phyloP scores from a whole-genome alignment of 768 basidiomycete species.

The Xanthoconium stramineum region DNA sequence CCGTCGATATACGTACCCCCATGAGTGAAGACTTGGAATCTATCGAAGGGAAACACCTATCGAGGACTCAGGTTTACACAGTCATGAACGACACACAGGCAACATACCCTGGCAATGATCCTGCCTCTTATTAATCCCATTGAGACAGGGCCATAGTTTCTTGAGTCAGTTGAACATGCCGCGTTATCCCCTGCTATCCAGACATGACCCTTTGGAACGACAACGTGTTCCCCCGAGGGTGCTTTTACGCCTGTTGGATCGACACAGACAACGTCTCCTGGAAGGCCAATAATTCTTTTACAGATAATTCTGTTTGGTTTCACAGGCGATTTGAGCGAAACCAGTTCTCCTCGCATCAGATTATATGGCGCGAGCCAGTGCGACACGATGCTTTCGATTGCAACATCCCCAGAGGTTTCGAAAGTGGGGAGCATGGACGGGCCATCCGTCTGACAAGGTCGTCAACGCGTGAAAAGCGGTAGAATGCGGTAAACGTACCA shows the following conservation, averaged over 20 bases:
- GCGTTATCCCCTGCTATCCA: constrained; percentile 94
- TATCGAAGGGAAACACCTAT: constrained; percentile 31
- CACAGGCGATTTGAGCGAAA: constrained; percentile 69
- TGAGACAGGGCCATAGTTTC: constrained; percentile 90
- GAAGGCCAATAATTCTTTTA: constrained; percentile 87
- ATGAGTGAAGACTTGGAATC: constrained; percentile 27
- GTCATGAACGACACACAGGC: neutral
- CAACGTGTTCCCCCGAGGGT: constrained; percentile 67
- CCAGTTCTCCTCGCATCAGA: constrained; percentile 71
- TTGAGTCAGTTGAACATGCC: constrained; percentile 78
- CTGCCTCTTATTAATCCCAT: constrained; percentile 71
- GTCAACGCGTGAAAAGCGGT: neutral
- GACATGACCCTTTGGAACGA: constrained; percentile 80
- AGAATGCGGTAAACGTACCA: constrained; percentile 36
- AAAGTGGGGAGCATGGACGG: constrained; percentile 84
- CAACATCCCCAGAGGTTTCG: constrained; percentile 52
- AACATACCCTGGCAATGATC: constrained; percentile 59
- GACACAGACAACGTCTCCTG: constrained; percentile 85
- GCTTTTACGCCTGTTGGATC: constrained; percentile 74
- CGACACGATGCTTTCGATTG: constrained; percentile 61
- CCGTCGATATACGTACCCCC: constrained; percentile 21
- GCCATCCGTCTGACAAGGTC: constrained; percentile 52
- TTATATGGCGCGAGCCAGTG: constrained; percentile 46
- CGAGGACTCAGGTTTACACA: neutral
- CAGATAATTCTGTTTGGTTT: constrained; percentile 68